Base-by-base conservation (phyloP, 805 yeast genomes). In the Hanseniaspora lindneri region DNA sequence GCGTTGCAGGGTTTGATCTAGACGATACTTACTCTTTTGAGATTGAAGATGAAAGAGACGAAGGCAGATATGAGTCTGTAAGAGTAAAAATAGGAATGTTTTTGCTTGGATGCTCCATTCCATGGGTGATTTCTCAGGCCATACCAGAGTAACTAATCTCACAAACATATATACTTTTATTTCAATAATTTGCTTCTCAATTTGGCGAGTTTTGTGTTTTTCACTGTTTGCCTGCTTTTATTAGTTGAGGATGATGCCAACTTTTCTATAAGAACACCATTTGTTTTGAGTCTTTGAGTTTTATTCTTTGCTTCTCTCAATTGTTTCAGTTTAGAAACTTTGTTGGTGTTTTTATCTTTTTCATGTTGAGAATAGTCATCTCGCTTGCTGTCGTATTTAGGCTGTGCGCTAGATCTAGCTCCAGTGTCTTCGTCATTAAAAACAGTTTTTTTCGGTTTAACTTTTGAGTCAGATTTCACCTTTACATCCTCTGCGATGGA, bases 391-490 rank as follows among this genome's bases (percentile, higher is more conserved):
- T 44, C 36, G 9, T 35, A 28, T 20, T 46, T 44, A 7, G 30
- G 30, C 13, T 13, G 9, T 27, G 17, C n/a, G 9, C 34, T 30
- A 27, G 29, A 27, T 9, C 8, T 11, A 27, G 8, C 11, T 9
- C 6, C n/a, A 30, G 10, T 30, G 4, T 57, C 63, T 3, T 52
- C 51, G 10, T 64, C 65, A 35, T 61, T 56, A 35, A 69, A 69
- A 28, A 59, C 65, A 10, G 63, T 66, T 55, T 64, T 70, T 44
- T 50, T 62, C 14, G 67, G 60, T 11, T 52, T 43, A 17, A 24
- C 49, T 27, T 54, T 54, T 8, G 44, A 44, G 53, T 56, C 50
- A 27, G 56, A 54, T 39, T 53, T 19, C 40, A 53, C 33, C 10
- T 49, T 46, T 30, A 55, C 56, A 21, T 52, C 47, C 14, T 53